Evolutionary conservation across 345 rosid species (phyloP).

Genomic region (Aquilaria yunnanensis): DNA sequence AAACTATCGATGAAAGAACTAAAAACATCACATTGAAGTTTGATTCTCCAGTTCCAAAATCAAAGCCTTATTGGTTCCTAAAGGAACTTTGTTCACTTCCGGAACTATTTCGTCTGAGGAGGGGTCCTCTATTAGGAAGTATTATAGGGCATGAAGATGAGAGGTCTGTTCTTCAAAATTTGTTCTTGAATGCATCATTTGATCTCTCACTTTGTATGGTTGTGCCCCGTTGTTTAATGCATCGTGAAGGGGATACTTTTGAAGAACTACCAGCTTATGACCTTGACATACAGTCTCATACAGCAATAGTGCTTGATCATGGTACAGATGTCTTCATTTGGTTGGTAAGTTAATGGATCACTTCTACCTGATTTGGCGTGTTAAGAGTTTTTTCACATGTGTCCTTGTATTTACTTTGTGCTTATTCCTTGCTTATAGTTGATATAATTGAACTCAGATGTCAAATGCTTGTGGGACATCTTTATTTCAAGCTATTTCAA

Average conservation of each 20-base stretch:
- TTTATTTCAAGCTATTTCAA: too few species aligned
- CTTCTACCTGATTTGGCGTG: conserved; percentile 5
- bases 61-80: conserved; percentile 77
- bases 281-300: conserved; percentile 92
- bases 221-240: conserved; percentile 93
- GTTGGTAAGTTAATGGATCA: conserved; percentile 52
- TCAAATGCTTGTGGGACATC: background rate
- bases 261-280: conserved; percentile 93
- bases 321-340: conserved; percentile 97
- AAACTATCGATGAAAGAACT: conserved; percentile 81
- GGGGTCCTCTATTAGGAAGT: conserved; percentile 91
- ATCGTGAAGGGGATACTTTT: conserved; percentile 92
- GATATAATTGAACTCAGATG: conserved; percentile 2
- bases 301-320: conserved; percentile 96
- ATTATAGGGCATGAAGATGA: conserved; percentile 98
- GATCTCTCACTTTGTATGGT: conserved; percentile 94
- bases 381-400: background rate
- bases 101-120: conserved; percentile 89
- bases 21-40: conserved; percentile 78
- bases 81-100: conserved; percentile 75
- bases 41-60: conserved; percentile 76
- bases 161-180: conserved; percentile 75
- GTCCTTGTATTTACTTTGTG: conserved; percentile 6
- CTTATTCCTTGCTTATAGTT: conserved; percentile 10
- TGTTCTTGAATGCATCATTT: conserved; percentile 88